These are phyloP conservation scores for Coemansia linderi DNA, from an alignment of 371 early-diverging fungal genomes.

Conservation along the genomic window DNA sequence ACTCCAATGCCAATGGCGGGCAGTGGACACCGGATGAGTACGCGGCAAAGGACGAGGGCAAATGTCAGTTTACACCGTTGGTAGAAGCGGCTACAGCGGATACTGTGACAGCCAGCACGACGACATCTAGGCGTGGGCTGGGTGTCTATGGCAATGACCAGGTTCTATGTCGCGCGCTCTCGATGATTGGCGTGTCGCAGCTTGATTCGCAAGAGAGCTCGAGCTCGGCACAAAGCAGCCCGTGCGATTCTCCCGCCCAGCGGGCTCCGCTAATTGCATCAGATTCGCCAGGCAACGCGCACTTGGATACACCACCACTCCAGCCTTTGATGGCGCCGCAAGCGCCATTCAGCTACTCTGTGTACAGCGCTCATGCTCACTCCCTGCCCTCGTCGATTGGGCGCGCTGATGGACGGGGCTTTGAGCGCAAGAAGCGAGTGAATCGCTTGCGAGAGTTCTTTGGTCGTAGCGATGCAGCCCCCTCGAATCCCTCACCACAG, in stretches of 20 bases:
- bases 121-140: not conserved
- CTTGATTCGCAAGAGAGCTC: conserved; percentile 32
- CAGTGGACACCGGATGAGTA: conserved; percentile 18
- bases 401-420: conserved; percentile 12
- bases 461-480: conserved; percentile 21
- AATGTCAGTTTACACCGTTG: not conserved
- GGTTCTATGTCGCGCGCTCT: conserved; percentile 42
- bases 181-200: conserved; percentile 50
- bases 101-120: not conserved
- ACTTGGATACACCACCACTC: not conserved
- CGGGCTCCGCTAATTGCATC: not conserved
- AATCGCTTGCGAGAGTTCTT: conserved; percentile 52
- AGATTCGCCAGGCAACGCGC: not conserved
- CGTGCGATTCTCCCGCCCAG: not conserved
- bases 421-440: conserved; percentile 43
- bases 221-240: conserved; percentile 11
- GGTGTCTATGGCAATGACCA: conserved; percentile 21
- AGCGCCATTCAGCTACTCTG: conserved; percentile 13
- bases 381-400: conserved; percentile 22
- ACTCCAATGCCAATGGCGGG: not conserved
- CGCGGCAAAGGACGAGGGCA: not conserved
- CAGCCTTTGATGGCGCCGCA: not conserved
- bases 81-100: not conserved
- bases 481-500: not conserved
- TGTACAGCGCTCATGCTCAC: conserved; percentile 21